Conservation (phyloP, 2,329 filamentous ascomycete genomes). For the Nigrospora sphaerica region DNA sequence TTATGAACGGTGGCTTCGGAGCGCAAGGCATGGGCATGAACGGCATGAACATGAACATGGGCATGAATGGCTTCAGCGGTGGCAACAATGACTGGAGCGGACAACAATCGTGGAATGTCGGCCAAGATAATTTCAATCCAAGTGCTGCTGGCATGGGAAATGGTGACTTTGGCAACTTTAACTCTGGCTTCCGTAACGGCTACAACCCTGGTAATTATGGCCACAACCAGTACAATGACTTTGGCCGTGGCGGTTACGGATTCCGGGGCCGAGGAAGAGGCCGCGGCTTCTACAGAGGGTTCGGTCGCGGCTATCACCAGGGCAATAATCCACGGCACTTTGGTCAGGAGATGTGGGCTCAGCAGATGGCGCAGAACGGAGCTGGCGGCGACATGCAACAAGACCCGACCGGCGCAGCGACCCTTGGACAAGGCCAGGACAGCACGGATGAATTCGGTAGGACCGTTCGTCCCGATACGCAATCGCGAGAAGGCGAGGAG, state of each 20-base stretch:
- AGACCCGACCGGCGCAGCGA: conserved; percentile 7
- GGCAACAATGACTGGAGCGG: conserved; percentile 72
- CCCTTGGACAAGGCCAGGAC: background rate
- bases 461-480: conserved; percentile 19
- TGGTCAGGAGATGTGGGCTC: conserved; percentile 13
- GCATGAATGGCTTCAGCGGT: conserved; percentile 62
- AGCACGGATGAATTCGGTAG: conserved; percentile 33
- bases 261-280: conserved; percentile 61
- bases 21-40: conserved; percentile 68
- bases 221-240: conserved; percentile 72
- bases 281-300: conserved; percentile 42
- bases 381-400: conserved; percentile 10
- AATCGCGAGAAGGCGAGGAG: conserved; percentile 13
- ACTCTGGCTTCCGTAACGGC: conserved; percentile 70
- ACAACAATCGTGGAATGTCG: conserved; percentile 77
- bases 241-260: conserved; percentile 61
- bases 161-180: conserved; percentile 75
- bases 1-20: conserved; percentile 72
- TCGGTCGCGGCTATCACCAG: conserved; percentile 48
- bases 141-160: conserved; percentile 74
- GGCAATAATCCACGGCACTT: conserved; percentile 27
- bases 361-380: conserved; percentile 13
- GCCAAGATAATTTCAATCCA: conserved; percentile 86
- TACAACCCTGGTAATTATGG: conserved; percentile 79
- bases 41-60: conserved; percentile 74